Percentiles rank a stretch among this genome's conserved stretches.
phyloP scores from a whole-genome alignment of 2,329 filamentous ascomycete genomes.

The Botrytis galanthina region DNA sequence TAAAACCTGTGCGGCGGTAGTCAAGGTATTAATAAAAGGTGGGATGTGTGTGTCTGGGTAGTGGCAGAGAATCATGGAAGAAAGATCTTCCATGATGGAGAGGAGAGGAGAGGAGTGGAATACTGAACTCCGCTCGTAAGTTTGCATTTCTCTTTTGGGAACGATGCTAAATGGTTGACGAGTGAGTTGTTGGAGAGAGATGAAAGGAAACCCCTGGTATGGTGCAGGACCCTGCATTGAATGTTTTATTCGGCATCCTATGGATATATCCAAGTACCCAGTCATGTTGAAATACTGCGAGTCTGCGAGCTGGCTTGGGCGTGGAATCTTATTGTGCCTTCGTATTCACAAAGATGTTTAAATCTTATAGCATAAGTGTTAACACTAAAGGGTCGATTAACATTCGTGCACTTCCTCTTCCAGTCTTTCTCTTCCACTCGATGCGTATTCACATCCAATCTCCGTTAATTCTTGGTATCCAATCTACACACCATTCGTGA shows the following conservation, averaged over 20 bases:
- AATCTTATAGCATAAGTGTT: not conserved
- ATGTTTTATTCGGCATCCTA: not conserved
- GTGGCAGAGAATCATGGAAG: not conserved
- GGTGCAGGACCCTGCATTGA: constrained; percentile 13
- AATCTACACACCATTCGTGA: not conserved
- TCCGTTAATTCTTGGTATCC: not conserved
- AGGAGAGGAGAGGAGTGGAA: not conserved
- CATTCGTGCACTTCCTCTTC: not conserved
- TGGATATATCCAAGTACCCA: not conserved
- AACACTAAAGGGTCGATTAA: not conserved
- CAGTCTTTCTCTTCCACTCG: not conserved
- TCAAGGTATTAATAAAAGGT: not conserved
- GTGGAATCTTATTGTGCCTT: not conserved
- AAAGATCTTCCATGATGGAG: not conserved
- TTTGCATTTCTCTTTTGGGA: not conserved
- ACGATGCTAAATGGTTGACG: not conserved
- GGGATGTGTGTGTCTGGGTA: not conserved
- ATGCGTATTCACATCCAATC: not conserved
- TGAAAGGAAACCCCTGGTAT: constrained; percentile 5
- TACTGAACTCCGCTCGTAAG: not conserved
- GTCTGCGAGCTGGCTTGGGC: not conserved
- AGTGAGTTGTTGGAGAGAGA: not conserved
- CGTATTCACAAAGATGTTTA: not conserved
- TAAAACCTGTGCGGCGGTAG: not conserved
- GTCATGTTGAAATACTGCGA: not conserved